These are phyloP conservation scores for Penicillium sp. DNA, from an alignment of 2,329 filamentous ascomycete species.

Conservation along the genomic window DNA sequence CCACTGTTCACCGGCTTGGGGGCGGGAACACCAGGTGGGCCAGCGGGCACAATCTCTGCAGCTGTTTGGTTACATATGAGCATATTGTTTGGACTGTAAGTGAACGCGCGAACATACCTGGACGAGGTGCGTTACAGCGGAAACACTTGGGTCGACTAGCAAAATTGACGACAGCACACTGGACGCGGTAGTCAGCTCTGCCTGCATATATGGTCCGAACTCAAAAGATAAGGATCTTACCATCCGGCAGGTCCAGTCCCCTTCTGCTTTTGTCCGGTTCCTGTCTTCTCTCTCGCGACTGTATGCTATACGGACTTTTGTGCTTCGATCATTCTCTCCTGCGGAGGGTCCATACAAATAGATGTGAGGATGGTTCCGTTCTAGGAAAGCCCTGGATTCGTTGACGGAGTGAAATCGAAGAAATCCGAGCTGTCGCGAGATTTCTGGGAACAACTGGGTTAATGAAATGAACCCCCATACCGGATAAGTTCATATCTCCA, in stretches of 20 bases:
- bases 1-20: constrained; percentile 53
- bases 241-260: constrained; percentile 60
- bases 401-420: constrained; percentile 54
- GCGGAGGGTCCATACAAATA: constrained; percentile 50
- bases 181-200: not conserved
- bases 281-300: constrained; percentile 57
- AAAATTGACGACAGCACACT: constrained; percentile 62
- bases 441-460: constrained; percentile 40
- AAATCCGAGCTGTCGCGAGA: constrained; percentile 59
- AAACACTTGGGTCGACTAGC: constrained; percentile 59
- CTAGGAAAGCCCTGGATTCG: constrained; percentile 55
- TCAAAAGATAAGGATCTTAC: constrained; percentile 31
- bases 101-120: constrained; percentile 45
- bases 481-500: not conserved
- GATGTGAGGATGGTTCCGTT: constrained; percentile 53
- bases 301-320: constrained; percentile 54
- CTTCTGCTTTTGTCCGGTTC: constrained; percentile 49
- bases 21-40: constrained; percentile 40
- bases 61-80: constrained; percentile 19
- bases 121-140: constrained; percentile 57
- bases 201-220: not conserved
- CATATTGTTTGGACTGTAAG: not conserved
- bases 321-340: constrained; percentile 43
- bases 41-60: constrained; percentile 29
- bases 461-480: not conserved